phyloP scores from a whole-genome alignment of 2,329 filamentous ascomycete genomes.

The Cercospora sesami region DNA sequence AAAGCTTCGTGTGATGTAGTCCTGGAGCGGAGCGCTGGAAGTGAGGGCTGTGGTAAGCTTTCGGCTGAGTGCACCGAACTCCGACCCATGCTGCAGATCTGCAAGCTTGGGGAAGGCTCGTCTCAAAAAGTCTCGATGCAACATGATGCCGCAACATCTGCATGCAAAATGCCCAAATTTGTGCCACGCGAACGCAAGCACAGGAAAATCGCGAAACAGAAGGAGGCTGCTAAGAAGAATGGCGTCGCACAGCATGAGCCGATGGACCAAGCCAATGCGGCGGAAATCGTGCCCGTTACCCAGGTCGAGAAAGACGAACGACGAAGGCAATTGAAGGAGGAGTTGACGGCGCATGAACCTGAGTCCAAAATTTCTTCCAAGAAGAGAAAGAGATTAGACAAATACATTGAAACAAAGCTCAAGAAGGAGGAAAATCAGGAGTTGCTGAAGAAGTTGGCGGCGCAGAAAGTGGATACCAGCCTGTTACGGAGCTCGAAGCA shows the following conservation, averaged over 20 bases:
- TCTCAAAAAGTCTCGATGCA: constrained; percentile 7
- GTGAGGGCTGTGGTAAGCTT: constrained; percentile 4
- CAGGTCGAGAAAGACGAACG: constrained; percentile 57
- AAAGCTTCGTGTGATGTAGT: not conserved
- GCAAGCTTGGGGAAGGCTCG: not conserved
- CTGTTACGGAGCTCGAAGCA: constrained; percentile 75
- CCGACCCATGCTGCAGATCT: constrained; percentile 6
- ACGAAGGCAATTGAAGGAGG: constrained; percentile 54
- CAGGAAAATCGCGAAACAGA: constrained; percentile 64
- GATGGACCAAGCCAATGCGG: constrained; percentile 57
- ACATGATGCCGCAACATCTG: not conserved
- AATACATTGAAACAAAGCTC: constrained; percentile 83
- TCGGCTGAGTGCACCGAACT: not conserved
- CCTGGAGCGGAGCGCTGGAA: not conserved
- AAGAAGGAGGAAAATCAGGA: constrained; percentile 89
- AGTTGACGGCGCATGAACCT: constrained; percentile 55
- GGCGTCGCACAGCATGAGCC: constrained; percentile 43
- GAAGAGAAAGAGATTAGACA: constrained; percentile 67
- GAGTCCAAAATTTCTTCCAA: constrained; percentile 61
- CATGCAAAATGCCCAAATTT: constrained; percentile 43
- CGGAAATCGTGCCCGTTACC: constrained; percentile 48
- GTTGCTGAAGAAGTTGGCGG: constrained; percentile 78
- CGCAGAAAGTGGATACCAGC: constrained; percentile 76
- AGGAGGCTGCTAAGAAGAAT: constrained; percentile 25
- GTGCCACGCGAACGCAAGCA: constrained; percentile 61